Percentiles rank a stretch among this genome's conserved stretches.
Conservation (phyloP, 2,329 filamentous ascomycete genomes). For the Clarireedia monteithiana region DNA sequence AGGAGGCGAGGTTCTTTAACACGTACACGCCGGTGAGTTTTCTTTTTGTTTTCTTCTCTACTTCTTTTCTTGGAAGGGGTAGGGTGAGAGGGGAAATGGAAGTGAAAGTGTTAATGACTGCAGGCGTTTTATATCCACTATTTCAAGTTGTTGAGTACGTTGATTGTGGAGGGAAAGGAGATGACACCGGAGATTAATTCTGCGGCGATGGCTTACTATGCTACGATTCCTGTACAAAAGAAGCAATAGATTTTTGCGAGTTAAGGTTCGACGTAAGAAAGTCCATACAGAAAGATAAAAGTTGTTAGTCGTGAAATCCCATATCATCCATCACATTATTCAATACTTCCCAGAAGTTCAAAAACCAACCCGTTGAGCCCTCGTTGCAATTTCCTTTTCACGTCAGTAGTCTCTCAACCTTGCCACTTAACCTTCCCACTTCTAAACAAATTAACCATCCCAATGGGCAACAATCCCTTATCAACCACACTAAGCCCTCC, state of each 20-base stretch:
- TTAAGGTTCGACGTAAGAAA: no score
- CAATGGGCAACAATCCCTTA: slow-evolving; percentile 34
- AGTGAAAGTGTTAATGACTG: neutral
- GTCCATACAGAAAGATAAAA: no score
- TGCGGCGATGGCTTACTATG: slow-evolving; percentile 8
- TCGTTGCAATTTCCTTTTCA: no score
- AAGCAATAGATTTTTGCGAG: neutral
- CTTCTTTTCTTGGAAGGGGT: neutral
- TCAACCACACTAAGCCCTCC: slow-evolving; percentile 35
- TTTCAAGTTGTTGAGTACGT: neutral
- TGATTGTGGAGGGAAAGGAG: slow-evolving; percentile 4
- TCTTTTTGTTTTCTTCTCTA: neutral
- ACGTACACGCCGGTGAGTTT: slow-evolving; percentile 4
- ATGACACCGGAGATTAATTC: slow-evolving; percentile 2
- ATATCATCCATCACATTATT: no score
- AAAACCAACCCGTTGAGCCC: no score
- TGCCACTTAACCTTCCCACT: slow-evolving; percentile 33
- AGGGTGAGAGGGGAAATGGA: neutral
- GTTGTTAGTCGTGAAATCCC: no score
- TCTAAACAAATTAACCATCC: slow-evolving; percentile 33
- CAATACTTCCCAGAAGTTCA: no score
- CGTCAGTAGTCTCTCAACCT: slow-evolving; percentile 20
- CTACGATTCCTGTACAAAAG: slow-evolving; percentile 2
- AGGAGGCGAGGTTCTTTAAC: slow-evolving; percentile 4
- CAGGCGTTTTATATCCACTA: slow-evolving; percentile 9